phyloP scores from a whole-genome alignment of 2,329 filamentous ascomycete species.

The Exserohilum rostratum region DNA sequence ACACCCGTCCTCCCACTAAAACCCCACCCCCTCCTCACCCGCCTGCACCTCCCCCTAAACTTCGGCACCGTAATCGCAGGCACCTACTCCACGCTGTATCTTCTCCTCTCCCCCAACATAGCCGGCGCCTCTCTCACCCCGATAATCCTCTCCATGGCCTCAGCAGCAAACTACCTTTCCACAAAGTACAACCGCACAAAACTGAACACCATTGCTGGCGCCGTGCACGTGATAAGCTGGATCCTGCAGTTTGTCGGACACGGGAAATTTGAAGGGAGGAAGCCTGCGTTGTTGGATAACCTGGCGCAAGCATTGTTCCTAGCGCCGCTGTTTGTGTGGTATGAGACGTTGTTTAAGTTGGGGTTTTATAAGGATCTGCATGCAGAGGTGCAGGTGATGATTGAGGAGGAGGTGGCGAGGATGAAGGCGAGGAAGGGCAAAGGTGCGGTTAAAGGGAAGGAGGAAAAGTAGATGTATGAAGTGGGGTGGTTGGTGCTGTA shows the following conservation, averaged over 20 bases:
- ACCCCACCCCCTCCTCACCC: conserved; percentile 36
- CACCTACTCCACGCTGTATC: conserved; percentile 77
- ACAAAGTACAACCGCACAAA: conserved; percentile 61
- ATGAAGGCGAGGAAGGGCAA: conserved; percentile 46
- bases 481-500: neutral
- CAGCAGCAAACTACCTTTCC: conserved; percentile 73
- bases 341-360: conserved; percentile 85
- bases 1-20: conserved; percentile 53
- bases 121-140: conserved; percentile 78
- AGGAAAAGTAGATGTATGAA: neutral
- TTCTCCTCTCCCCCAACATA: conserved; percentile 85
- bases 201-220: conserved; percentile 68
- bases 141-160: conserved; percentile 74
- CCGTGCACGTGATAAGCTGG: conserved; percentile 76
- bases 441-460: neutral
- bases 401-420: conserved; percentile 55
- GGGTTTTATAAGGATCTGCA: conserved; percentile 75
- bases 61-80: conserved; percentile 58
- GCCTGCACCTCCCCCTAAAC: conserved; percentile 49
- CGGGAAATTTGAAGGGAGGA: conserved; percentile 82
- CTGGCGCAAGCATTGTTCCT: conserved; percentile 88
- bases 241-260: conserved; percentile 90
- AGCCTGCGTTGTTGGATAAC: conserved; percentile 88
- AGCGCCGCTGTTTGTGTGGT: conserved; percentile 95
- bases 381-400: conserved; percentile 40